Evolutionary conservation across 192 early-diverging fungal genomes (phyloP).

Genomic region (Coemansia sp.): DNA sequence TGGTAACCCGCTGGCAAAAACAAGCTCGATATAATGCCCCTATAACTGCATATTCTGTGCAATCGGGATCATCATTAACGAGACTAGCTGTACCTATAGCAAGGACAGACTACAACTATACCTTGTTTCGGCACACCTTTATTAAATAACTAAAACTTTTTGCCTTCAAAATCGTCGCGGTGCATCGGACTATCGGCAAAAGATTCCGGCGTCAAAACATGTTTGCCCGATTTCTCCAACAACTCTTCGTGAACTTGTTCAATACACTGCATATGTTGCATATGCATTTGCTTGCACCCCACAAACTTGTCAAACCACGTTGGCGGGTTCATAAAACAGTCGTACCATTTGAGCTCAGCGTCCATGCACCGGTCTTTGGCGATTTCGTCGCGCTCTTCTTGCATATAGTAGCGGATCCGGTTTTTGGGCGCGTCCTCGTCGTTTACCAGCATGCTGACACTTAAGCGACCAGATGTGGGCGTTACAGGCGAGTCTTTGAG

Average conservation of each 20-base stretch:
- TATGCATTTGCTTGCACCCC: background rate
- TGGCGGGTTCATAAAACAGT: constrained; percentile 26
- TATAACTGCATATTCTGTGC: too few species aligned
- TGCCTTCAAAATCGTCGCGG: constrained; percentile 1
- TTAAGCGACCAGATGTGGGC: constrained; percentile 19
- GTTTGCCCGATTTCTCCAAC: constrained; percentile 2
- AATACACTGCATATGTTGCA: background rate
- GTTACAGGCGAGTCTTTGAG: constrained; percentile 24
- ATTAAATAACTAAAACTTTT: background rate
- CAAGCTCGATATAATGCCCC: too few species aligned
- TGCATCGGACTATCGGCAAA: constrained; percentile 2
- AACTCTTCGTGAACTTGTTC: constrained; percentile 2
- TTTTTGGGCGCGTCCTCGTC: constrained; percentile 31
- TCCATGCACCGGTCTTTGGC: constrained; percentile 40
- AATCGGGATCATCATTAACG: too few species aligned
- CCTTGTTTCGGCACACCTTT: background rate
- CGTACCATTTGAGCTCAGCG: constrained; percentile 35
- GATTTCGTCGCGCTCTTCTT: constrained; percentile 36
- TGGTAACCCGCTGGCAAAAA: background rate
- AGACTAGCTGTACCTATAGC: too few species aligned
- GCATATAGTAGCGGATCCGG: constrained; percentile 37
- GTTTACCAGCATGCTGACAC: constrained; percentile 18
- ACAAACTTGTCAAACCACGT: constrained; percentile 4
- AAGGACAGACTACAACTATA: background rate
- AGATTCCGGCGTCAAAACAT: background rate